phyloP scores from a whole-genome alignment of 2,329 filamentous ascomycete genomes.

The Mariannaea sp. region DNA sequence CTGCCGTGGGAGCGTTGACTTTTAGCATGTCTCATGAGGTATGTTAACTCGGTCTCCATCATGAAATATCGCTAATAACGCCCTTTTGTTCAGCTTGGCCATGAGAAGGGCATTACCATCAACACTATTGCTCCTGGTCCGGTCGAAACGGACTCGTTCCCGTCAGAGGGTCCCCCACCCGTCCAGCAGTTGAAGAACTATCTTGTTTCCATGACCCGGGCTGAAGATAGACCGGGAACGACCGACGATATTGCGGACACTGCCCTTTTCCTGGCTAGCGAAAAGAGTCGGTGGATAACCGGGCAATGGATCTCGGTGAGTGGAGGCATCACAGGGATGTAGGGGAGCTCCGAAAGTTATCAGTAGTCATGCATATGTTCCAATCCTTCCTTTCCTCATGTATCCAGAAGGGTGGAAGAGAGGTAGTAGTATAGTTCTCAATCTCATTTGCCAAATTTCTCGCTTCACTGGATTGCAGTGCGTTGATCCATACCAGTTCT shows the following conservation, averaged over 20 bases:
- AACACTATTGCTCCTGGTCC: slow-evolving; percentile 48
- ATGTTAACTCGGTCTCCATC: background rate
- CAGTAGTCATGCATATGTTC: too few relatives aligned
- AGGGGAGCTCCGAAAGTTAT: slow-evolving; percentile 4
- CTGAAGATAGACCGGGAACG: slow-evolving; percentile 30
- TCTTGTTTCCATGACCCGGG: slow-evolving; percentile 35
- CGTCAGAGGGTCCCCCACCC: background rate
- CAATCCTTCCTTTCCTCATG: background rate
- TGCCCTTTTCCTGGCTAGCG: slow-evolving; percentile 16
- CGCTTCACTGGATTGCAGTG: background rate
- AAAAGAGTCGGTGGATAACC: slow-evolving; percentile 28
- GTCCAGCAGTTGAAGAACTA: slow-evolving; percentile 14
- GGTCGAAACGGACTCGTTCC: slow-evolving; percentile 40
- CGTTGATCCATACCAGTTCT: background rate
- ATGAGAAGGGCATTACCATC: slow-evolving; percentile 37
- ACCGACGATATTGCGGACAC: slow-evolving; percentile 14
- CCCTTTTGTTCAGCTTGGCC: slow-evolving; percentile 12
- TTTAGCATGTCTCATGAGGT: slow-evolving; percentile 40
- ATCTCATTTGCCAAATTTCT: background rate
- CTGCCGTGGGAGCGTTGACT: slow-evolving; percentile 41
- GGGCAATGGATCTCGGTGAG: slow-evolving; percentile 26
- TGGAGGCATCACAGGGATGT: slow-evolving; percentile 20
- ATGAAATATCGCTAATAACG: background rate
- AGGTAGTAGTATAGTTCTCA: background rate
- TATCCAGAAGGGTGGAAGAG: background rate